Percentiles rank a stretch among this genome's conserved stretches.
Conservation (phyloP, 345 rosid genomes). For the Streptanthus diversifolius region DNA sequence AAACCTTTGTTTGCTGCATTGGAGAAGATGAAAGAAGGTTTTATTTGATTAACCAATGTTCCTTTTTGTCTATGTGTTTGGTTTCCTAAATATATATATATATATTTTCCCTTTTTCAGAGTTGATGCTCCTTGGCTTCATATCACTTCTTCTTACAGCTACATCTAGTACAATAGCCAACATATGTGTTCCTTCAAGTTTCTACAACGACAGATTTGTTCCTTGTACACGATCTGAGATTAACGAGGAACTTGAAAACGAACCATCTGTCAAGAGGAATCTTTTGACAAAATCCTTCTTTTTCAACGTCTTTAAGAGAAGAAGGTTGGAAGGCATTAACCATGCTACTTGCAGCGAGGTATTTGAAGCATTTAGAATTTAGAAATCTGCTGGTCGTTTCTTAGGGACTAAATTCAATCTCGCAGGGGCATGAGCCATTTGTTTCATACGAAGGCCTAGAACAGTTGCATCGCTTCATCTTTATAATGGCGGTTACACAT, state of each 20-base stretch:
- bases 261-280: slow-evolving; percentile 50
- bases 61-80: neutral
- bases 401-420: neutral
- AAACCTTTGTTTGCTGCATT: slow-evolving; percentile 79
- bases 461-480: slow-evolving; percentile 95
- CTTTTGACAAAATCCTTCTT: slow-evolving; percentile 38
- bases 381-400: neutral
- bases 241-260: slow-evolving; percentile 41
- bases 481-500: slow-evolving; percentile 96
- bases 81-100: neutral
- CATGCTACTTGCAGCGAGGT: slow-evolving; percentile 71
- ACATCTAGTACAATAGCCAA: slow-evolving; percentile 74
- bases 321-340: slow-evolving; percentile 47
- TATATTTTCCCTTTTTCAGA: slow-evolving; percentile 47
- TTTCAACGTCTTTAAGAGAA: slow-evolving; percentile 53
- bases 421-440: slow-evolving; percentile 85
- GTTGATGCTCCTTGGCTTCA: slow-evolving; percentile 97
- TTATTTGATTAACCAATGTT: neutral
- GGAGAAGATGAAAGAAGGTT: slow-evolving; percentile 98
- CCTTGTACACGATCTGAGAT: slow-evolving; percentile 73
- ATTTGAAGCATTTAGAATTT: neutral
- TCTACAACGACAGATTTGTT: slow-evolving; percentile 64
- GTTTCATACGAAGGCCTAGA: slow-evolving; percentile 90
- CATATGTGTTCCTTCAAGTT: slow-evolving; percentile 83
- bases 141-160: slow-evolving; percentile 88